Conservation (phyloP, 805 yeast genomes). For the Nakazawaea ishiwadae region DNA sequence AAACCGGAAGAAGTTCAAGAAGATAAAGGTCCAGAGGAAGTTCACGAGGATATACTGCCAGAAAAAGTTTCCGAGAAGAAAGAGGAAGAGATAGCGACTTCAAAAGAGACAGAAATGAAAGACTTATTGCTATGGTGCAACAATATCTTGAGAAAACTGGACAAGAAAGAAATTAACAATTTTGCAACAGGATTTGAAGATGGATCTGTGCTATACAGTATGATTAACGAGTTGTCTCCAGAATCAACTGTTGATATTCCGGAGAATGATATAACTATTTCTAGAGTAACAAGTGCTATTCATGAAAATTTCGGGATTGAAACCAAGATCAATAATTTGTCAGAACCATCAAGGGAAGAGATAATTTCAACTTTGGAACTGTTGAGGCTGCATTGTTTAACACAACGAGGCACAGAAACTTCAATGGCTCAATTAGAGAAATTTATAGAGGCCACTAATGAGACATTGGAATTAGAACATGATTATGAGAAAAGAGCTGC, state of each 20-base stretch:
- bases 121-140: not conserved
- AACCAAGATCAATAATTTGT: too few relatives aligned
- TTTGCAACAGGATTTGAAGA: slow-evolving; percentile 15
- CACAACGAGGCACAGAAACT: too few relatives aligned
- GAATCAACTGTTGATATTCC: slow-evolving; percentile 1
- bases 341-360: too few relatives aligned
- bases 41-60: too few relatives aligned
- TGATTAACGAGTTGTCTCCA: slow-evolving; percentile 3
- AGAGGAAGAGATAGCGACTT: slow-evolving; percentile 8
- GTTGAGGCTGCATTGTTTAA: too few relatives aligned
- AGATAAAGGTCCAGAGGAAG: too few relatives aligned
- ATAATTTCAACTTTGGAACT: too few relatives aligned
- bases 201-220: slow-evolving; percentile 11
- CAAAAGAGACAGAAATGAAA: too few relatives aligned
- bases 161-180: slow-evolving; percentile 14
- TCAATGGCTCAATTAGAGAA: slow-evolving; percentile 19
- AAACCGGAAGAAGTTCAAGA: too few relatives aligned
- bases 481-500: slow-evolving; percentile 27
- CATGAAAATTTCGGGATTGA: too few relatives aligned
- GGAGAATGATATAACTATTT: not conserved
- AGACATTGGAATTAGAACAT: slow-evolving; percentile 25
- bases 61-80: too few relatives aligned
- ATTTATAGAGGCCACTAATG: slow-evolving; percentile 28
- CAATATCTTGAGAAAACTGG: slow-evolving; percentile 16
- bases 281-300: too few relatives aligned